Conservation (phyloP, 192 early-diverging fungal genomes). For the Coemansia sp. region DNA sequence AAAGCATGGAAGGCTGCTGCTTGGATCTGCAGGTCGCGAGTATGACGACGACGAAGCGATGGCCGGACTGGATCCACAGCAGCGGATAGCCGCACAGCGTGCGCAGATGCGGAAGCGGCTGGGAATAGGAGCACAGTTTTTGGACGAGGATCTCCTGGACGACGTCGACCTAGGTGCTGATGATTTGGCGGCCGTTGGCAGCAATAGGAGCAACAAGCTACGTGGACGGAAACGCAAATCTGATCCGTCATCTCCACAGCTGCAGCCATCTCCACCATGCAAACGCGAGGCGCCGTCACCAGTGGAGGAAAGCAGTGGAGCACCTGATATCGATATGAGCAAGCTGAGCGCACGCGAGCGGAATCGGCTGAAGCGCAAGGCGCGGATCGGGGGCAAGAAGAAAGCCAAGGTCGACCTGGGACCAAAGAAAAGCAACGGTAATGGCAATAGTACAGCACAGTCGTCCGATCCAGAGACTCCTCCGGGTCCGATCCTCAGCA, state of each 20-base stretch:
- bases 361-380: slow-evolving; percentile 85
- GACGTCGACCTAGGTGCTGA: slow-evolving; percentile 70
- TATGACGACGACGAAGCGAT: slow-evolving; percentile 75
- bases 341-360: slow-evolving; percentile 88
- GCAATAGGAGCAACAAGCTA: slow-evolving; percentile 11
- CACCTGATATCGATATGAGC: slow-evolving; percentile 59
- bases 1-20: slow-evolving; percentile 69
- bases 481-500: not conserved
- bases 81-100: slow-evolving; percentile 79
- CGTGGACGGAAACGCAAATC: slow-evolving; percentile 22
- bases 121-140: slow-evolving; percentile 84
- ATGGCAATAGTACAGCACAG: not conserved
- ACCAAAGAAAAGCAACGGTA: slow-evolving; percentile 11
- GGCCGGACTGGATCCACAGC: slow-evolving; percentile 73
- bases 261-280: not conserved
- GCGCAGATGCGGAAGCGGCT: slow-evolving; percentile 80
- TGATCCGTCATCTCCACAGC: slow-evolving; percentile 4
- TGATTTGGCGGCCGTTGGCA: slow-evolving; percentile 4
- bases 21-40: slow-evolving; percentile 88
- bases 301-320: not conserved
- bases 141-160: slow-evolving; percentile 87
- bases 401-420: slow-evolving; percentile 17
- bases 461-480: not conserved
- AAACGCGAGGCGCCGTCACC: slow-evolving; percentile 18
- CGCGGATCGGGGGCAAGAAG: slow-evolving; percentile 79